Base-by-base conservation (phyloP, 2,329 filamentous ascomycete species). In the Claviceps capensis region DNA sequence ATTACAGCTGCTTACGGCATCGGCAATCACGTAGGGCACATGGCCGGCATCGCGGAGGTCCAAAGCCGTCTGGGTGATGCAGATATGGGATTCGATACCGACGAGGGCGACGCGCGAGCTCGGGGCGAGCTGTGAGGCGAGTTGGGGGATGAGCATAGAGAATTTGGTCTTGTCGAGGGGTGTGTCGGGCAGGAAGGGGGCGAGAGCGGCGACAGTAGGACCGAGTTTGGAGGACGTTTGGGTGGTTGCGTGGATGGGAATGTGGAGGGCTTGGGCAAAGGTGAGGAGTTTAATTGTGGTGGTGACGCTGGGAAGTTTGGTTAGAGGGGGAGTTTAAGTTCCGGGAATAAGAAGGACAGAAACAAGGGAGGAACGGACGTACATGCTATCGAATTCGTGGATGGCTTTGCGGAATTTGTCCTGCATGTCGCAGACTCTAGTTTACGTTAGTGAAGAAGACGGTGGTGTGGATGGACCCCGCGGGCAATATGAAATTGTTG, bases 61-160 rank as follows among this genome's bases (percentile, higher is more conserved):
- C 43, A 96, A 75, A 16, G 87, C 81, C 43, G 91, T 96, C 75
- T 97, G 91, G 55, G 88, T 90, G 34, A 97, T 82, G 73, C 91
- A 97, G 65, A 97, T 93, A 69, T 97, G 91, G 42, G 81, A 80
- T 70, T 97, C 91, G 64, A 97, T 95, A 40, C 91, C 91, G 16
- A 95, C 84, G 56, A 97, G 81, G 52, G 87, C 84, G 50, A 88
- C 77, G 60, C 83, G 77, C 22, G 78, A 70, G 1, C 63, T 63
- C 1, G 67, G 60, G 1, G 62, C 55, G 19, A 69, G 59, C 46
- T 60, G 37, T 56, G 59, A 56, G 26, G 74, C 70, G 44, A 95
- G 72, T 41, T 83, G 74, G 0, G 88, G 85, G 2, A 85, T 81
- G 65, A 81, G 77, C 90, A 97, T 97, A 63, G 82, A 88, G 74